Conservation (phyloP, 768 basidiomycete genomes). For the Sarcodon aspratus region DNA sequence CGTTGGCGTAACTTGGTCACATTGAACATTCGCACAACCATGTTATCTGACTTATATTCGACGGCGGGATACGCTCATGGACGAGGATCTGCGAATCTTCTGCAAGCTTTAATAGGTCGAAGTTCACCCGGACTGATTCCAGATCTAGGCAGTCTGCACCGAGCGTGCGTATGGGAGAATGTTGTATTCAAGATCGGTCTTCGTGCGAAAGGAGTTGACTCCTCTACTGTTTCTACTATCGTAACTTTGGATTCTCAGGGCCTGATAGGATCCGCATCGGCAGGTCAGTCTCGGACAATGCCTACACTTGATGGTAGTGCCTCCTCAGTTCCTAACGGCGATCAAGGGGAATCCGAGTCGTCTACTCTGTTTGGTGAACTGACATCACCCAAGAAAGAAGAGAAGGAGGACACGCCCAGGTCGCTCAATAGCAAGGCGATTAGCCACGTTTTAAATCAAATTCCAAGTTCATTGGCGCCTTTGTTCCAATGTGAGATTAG, state of each 20-base stretch:
- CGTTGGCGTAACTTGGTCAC: slow-evolving; percentile 65
- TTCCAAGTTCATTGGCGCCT: slow-evolving; percentile 65
- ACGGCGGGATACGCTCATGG: slow-evolving; percentile 77
- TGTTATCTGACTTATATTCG: slow-evolving; percentile 82
- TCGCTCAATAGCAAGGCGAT: slow-evolving; percentile 66
- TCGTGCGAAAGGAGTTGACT: slow-evolving; percentile 11
- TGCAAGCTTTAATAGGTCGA: slow-evolving; percentile 62
- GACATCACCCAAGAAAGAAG: slow-evolving; percentile 11
- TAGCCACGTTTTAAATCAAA: slow-evolving; percentile 68
- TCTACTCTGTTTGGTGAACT: background rate
- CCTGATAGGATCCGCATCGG: slow-evolving; percentile 11
- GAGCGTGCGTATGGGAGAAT: slow-evolving; percentile 81
- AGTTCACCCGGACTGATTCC: slow-evolving; percentile 52
- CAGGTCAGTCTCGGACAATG: background rate
- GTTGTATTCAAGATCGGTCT: slow-evolving; percentile 59
- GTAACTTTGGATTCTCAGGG: background rate
- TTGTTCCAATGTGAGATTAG: slow-evolving; percentile 69
- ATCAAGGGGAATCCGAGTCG: no score
- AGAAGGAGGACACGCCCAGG: slow-evolving; percentile 32
- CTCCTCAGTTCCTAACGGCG: no score
- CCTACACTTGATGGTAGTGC: no score
- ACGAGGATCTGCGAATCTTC: slow-evolving; percentile 59
- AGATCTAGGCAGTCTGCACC: slow-evolving; percentile 72
- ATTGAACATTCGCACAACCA: slow-evolving; percentile 67
- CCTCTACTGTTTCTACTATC: background rate